phyloP scores from a whole-genome alignment of 2,329 filamentous ascomycete species.

The Aspergillus tamarii region DNA sequence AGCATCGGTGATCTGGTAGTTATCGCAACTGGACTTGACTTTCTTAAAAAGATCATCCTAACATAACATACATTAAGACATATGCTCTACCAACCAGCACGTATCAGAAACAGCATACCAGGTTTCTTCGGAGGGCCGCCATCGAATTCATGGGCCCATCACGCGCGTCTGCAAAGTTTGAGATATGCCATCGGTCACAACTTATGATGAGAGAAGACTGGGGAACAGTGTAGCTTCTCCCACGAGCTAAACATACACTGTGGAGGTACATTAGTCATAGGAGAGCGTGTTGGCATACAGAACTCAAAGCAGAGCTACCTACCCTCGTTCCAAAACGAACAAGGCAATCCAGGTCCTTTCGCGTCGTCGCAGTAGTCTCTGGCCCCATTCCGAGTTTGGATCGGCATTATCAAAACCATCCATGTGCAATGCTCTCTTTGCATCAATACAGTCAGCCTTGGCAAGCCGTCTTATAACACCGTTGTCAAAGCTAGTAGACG shows the following conservation, averaged over 20 bases:
- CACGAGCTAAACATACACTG: constrained; percentile 69
- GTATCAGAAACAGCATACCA: constrained; percentile 49
- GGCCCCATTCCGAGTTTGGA: constrained; percentile 61
- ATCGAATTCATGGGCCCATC: constrained; percentile 74
- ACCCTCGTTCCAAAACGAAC: constrained; percentile 73
- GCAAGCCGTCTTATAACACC: constrained; percentile 55
- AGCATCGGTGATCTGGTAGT: constrained; percentile 33
- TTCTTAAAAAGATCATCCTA: constrained; percentile 38
- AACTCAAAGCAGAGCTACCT: constrained; percentile 4
- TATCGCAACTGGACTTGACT: constrained; percentile 43
- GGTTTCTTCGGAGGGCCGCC: constrained; percentile 68
- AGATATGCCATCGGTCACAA: constrained; percentile 71
- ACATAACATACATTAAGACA: not conserved
- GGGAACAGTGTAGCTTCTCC: constrained; percentile 69
- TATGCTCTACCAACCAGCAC: no score
- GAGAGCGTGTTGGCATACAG: not conserved
- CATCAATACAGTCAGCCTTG: constrained; percentile 70
- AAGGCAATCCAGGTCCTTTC: constrained; percentile 73
- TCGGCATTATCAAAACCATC: constrained; percentile 70
- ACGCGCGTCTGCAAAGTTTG: constrained; percentile 64
- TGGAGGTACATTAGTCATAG: constrained; percentile 2
- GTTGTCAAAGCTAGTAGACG: constrained; percentile 54
- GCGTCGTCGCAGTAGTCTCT: constrained; percentile 63
- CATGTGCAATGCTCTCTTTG: constrained; percentile 65
- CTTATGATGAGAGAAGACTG: constrained; percentile 67